Conservation (phyloP, 169 alveolate genomes). For the Babesia ovis region DNA sequence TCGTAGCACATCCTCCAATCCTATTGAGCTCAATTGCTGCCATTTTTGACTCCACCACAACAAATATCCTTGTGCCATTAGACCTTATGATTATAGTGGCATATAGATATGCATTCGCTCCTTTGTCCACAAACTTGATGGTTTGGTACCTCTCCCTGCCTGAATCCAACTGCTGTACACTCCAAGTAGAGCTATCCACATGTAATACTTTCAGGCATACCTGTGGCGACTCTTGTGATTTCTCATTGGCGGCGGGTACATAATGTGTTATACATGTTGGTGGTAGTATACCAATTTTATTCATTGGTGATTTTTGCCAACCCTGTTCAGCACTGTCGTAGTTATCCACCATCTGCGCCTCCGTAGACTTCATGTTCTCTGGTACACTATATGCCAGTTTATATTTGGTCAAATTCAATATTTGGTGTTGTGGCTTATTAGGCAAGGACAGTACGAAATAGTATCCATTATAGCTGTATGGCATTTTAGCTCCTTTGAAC, state of each 20-base stretch:
- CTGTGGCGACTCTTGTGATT: constrained; percentile 16
- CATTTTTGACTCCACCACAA: constrained; percentile 19
- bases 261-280: constrained; percentile 50
- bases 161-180: constrained; percentile 11
- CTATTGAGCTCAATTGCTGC: constrained; percentile 42
- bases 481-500: constrained; percentile 77
- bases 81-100: constrained; percentile 27
- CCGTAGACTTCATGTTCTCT: constrained; percentile 56
- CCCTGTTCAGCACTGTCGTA: constrained; percentile 45
- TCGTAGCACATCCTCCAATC: constrained; percentile 1
- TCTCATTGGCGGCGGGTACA: constrained; percentile 29
- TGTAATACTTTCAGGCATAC: constrained; percentile 38
- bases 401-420: constrained; percentile 75
- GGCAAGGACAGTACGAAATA: constrained; percentile 78
- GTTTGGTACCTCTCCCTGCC: constrained; percentile 21
- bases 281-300: constrained; percentile 65
- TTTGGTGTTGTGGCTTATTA: constrained; percentile 76
- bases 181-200: constrained; percentile 27
- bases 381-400: constrained; percentile 73
- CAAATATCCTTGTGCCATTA: constrained; percentile 30
- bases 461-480: constrained; percentile 81
- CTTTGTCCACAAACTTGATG: constrained; percentile 12
- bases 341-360: constrained; percentile 59
- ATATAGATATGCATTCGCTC: neutral
- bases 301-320: constrained; percentile 48